Base-by-base conservation (phyloP, 371 early-diverging fungal species). In the Dichotomocladium elegans region DNA sequence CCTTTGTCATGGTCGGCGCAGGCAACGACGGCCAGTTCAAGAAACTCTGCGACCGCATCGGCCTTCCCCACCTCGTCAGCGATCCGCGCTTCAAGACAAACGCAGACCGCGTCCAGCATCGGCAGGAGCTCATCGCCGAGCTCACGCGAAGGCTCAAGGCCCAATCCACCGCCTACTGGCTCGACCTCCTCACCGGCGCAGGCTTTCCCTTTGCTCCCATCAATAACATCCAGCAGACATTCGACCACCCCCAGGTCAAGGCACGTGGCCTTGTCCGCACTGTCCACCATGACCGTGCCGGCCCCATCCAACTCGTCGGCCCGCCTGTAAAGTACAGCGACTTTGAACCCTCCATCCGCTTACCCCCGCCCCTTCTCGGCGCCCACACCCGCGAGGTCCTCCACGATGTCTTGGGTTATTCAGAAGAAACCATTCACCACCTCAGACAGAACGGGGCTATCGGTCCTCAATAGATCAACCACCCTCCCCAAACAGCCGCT, bases 171-270 rank as follows among this genome's bases (percentile, higher is more conserved):
- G 30, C 58, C 4, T 61, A 81, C 29, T 89, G 91, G 88, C 61
- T 93, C 11, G 66, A 69, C 4, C 51, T 80, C 19, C 58, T 96
- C 17, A 82, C 82, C 40, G 81, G 77, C 14, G 57, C 76, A 35
- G 92, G 90, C 0, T 76, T 94, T 25, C 93, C 94, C 3, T 90
- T 84, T 68, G 89, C 87, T 8, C 93, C 95, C 5, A 90, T 95
- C 37, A 92, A 93, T 63, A 91, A 89, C 51, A 85, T 95, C 27
- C 58, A 70, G 48, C 79, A 90, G 54, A 93, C 96, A 2, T 94
- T 95, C 55, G 65, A 78, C 28, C 94, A 96, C 65, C 93, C 94
- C 14, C 96, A 96, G 61, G 79, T 94, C 3, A 35, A 74, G 14
- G 89, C 90, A 3, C 77, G 93, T 17, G 74, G 80, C 4, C 83